Base-by-base conservation (phyloP, 164 flowering plant species). In the Annona squamosa region DNA sequence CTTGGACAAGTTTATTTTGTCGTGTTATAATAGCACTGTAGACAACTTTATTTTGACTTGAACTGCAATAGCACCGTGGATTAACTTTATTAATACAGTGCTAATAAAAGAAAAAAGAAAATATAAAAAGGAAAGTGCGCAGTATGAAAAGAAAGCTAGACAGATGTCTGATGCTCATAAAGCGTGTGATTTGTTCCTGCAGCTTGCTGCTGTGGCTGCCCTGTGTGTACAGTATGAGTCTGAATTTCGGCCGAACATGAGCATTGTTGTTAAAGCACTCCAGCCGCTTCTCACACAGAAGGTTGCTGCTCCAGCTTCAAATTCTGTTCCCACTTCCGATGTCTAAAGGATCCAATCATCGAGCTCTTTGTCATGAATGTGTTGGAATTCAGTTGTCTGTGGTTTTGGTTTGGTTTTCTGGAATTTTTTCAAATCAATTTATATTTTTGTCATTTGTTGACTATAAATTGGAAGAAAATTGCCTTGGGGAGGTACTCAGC, bases 141-240 rank as follows among this genome's bases (percentile, higher is more conserved):
- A 1, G 12, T 1, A 48, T 6, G 12, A 12, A 5, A 12, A 48
- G 57, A 48, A 12, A 48, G 57, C 6, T 7, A 48, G 57, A 48
- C 13, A 52, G 59, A 52, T 26, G 37, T 26, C 37, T 26, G 59
- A 52, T 10, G 13, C 13, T 9, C 13, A 52, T 52, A 16, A 52
- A 10, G 2, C 59, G 46, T 71, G 10, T 3, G 57, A 71, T 59
- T 59, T 71, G 73, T 44, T 42, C 48, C 46, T 79, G 72, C 89
- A 90, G 94, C 70, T 90, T 70, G 94, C 94, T 19, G 94, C 94
- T 61, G 94, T 90, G 69, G 94, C 94, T 18, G 92, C 94, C 61
- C 77, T 90, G 68, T 90, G 94, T 61, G 92, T 90, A 72, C 94
- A 90, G 76, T 90, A 90, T 59, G 94, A 90, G 80, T 79, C 91